Evolutionary conservation across 2,329 filamentous ascomycete genomes (phyloP), one percentile per base, ranked within the genome.

Genomic region (Scolecobasidium constrictum): DNA sequence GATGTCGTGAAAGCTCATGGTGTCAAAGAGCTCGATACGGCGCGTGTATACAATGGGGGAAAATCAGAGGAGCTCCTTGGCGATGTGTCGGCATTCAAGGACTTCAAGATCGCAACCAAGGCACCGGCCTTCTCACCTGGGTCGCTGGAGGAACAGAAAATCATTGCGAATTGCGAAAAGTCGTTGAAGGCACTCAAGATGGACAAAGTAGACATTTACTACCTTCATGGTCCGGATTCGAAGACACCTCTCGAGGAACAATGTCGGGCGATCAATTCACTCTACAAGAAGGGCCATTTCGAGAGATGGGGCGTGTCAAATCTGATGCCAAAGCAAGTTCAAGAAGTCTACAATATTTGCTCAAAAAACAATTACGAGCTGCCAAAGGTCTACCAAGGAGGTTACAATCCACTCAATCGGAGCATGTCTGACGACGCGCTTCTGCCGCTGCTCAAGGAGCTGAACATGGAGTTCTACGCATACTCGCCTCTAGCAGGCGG

Each of bases 381-480:
- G 3, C 69, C 68, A 0, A 56, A 56, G 0, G 63, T 69, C 2
- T 73, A 67, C 50, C 67, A 72, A 50, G 67, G 64, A 1, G 63
- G 62, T 46, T 68, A 68, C 52, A 61, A 56, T 38, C 52, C 62
- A 26, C 45, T 67, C 36, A 53, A 53, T 2, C 61, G 69, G 2
- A 53, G 57, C 15, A 7, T 9, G 26, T 15, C 49, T 0, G 69
- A 73, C 44, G 53, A 50, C 0, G 48, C 57, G 2, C 55, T 72
- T 13, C 62, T 71, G 38, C 67, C 68, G 1, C 54, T 58, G 1
- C 59, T 72, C 3, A 60, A 67, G 23, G 54, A 61, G 37, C 56
- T 66, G 20, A 56, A 56, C 15, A 64, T 70, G n/a, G 33, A 55
- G 3, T 63, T 69, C 50, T 64, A 68, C 43, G 66, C 64, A 4